phyloP scores from a whole-genome alignment of 1,284 basidiomycete genomes.

The Tausonia pullulans region DNA sequence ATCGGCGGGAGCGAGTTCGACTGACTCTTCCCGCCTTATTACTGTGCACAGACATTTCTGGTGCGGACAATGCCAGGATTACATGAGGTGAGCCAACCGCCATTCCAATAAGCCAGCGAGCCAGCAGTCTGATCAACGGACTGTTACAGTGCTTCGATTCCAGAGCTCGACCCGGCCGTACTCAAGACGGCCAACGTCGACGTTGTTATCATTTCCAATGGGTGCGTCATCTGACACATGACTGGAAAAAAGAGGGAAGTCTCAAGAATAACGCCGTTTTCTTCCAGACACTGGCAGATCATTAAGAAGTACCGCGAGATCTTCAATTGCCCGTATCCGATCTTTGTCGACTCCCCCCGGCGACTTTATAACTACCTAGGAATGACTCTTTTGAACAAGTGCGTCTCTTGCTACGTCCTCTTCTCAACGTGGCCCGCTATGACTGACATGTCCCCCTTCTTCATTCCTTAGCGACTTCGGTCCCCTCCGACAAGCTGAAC shows the following conservation, averaged over 20 bases:
- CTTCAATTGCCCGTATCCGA: constrained; percentile 33
- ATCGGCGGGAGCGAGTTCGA: too few relatives aligned
- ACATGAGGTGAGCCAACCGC: constrained; percentile 22
- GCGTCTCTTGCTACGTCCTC: too few relatives aligned
- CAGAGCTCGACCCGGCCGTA: constrained; percentile 27
- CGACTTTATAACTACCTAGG: constrained; percentile 25
- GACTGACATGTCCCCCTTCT: too few relatives aligned
- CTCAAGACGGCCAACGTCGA: constrained; percentile 26
- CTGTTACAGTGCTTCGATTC: constrained; percentile 19
- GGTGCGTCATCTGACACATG: not conserved
- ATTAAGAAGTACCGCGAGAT: constrained; percentile 32
- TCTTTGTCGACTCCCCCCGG: constrained; percentile 31
- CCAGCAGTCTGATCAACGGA: too few relatives aligned
- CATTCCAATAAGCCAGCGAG: too few relatives aligned
- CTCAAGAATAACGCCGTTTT: not conserved
- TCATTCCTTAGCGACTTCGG: constrained; percentile 22
- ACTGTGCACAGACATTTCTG: constrained; percentile 1
- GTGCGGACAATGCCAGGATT: constrained; percentile 27
- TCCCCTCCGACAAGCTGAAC: constrained; percentile 23
- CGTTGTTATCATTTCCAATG: constrained; percentile 26
- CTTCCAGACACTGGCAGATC: constrained; percentile 26
- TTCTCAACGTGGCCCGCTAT: too few relatives aligned
- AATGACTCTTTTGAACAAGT: constrained; percentile 27
- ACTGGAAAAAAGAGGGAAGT: not conserved
- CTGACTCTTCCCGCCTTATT: not conserved